Base-by-base conservation (phyloP, 768 basidiomycete genomes). In the Termitomyces eurrhizus region DNA sequence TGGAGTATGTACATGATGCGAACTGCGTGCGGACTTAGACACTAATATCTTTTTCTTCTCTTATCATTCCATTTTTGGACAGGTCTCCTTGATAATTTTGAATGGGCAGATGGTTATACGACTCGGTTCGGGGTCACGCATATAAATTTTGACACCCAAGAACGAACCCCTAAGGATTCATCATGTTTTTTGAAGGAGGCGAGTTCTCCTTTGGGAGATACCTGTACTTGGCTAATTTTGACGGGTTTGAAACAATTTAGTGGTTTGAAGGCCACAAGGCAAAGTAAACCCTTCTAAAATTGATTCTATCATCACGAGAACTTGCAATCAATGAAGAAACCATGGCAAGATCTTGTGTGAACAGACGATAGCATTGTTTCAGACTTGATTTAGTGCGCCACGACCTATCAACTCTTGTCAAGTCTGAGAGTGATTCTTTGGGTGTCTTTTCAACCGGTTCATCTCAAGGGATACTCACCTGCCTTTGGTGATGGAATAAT, bases 71-170 rank as follows among this genome's bases (percentile, higher is more conserved):
- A 8, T 6, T 56, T 9, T 35, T 58, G 12, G 46, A 39, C 60
- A 84, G 84, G 84, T 72, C 74, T 89, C 50, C 65, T 89, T 60
- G 86, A 88, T 65, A 88, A 88, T 68, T 87, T 88, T 60, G 88
- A 89, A 69, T 87, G 88, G 86, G 83, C 84, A 24, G 87, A 89
- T 61, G 86, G 88, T 8, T 87, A 87, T 64, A 73, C 70, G 39
- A 84, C 84, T 5, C 83, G 88, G 7, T 90, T 90, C 65, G 87
- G 87, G 18, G 79, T 87, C 53, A 88, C 85, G 8, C 85, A 88
- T 69, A 82, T 90, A 45, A 82, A 89, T 72, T 88, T 84, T 70
- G 70, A 78, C 46, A 87, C 85, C 4, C 87, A 84, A 71, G 75
- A 84, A 70, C 76, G 87, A 32, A 80, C 77, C 64, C 85, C 86